Evolutionary conservation across 2,329 filamentous ascomycete genomes (phyloP), one percentile per base, ranked within the genome.

Genomic region (Aspergillus puulaauensis): DNA sequence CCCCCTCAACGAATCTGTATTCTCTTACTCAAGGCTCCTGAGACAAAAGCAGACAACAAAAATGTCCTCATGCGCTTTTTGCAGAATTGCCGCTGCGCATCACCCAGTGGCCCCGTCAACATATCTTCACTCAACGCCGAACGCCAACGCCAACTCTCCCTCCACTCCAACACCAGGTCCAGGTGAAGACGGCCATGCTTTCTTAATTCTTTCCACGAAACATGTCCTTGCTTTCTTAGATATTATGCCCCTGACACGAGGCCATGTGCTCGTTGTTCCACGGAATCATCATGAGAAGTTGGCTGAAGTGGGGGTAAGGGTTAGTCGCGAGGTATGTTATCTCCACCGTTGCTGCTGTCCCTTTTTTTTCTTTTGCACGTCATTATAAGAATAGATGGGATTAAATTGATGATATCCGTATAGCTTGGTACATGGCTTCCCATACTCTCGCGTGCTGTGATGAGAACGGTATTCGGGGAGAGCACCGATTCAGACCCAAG

Each of bases 151-250:
- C 14, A 12, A 43, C 45, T 24, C 37, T 21, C 31, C 51, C 24
- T 24, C 74, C 62, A 52, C 78, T n/a, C 39, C 59, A 37, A 35
- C 51, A n/a, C 52, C 62, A 4, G 58, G 52, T 9, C 33, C 66
- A n/a, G 53, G 44, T 11, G 37, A 56, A 24, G 44, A 61, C 2
- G 55, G 60, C 52, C 64, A 66, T 19, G 68, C 75, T 1, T 70
- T 84, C 67, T 70, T 97, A 31, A 83, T 97, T 33, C 83, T 97
- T 58, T 90, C 90, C 2, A 95, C 90, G 1, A 86, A 86, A 1
- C 74, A 86, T 60, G 85, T 95, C 27, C 78, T 98, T 61, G 92
- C 92, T 43, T 98, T 98, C 76, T 83, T 98, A 66, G 93, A 98
- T 77, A 96, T 97, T 68, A 84, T 96, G 79, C 95, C 95, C 1